A percentile compares a stretch with the other conserved stretches of the same genome.
Evolutionary conservation across 164 flowering plant genomes (phyloP).

Genomic region (Liquidambar formosana): DNA sequence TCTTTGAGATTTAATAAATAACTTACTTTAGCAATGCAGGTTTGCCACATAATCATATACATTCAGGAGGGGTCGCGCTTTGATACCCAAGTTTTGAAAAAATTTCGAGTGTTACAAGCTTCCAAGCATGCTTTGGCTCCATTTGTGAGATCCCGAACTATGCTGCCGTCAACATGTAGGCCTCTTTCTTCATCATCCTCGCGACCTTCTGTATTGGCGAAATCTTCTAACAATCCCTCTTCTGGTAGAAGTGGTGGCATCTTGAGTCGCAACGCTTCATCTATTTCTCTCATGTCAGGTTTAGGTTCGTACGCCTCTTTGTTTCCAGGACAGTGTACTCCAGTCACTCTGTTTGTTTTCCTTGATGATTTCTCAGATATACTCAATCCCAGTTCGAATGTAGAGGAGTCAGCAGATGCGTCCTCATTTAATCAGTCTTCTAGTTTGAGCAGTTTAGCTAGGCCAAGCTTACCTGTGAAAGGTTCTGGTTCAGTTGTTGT

Average conservation of each 20-base stretch:
- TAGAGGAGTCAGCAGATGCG: conserved; percentile 48
- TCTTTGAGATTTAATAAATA: conserved; percentile 5
- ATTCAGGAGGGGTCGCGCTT: conserved; percentile 83
- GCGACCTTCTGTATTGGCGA: conserved; percentile 25
- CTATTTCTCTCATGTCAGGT: conserved; percentile 76
- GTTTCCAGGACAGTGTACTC: conserved; percentile 88
- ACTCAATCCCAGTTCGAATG: conserved; percentile 28
- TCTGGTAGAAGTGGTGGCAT: conserved; percentile 57
- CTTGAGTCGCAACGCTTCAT: conserved; percentile 51
- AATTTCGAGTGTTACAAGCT: conserved; percentile 74
- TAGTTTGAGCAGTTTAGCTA: conserved; percentile 34
- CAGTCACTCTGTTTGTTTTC: conserved; percentile 78
- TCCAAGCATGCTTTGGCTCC: conserved; percentile 74
- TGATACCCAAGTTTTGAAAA: conserved; percentile 65
- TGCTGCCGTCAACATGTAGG: conserved; percentile 38
- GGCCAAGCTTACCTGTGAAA: conserved; percentile 54
- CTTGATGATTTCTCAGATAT: conserved; percentile 71
- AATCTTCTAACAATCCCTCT: conserved; percentile 46
- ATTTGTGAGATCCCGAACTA: conserved; percentile 49
- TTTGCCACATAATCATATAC: conserved; percentile 81
- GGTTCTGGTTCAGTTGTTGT: conserved; percentile 75
- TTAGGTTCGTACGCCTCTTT: conserved; percentile 71
- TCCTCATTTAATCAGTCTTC: conserved; percentile 47
- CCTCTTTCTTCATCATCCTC: conserved; percentile 48
- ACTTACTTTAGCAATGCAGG: conserved; percentile 59